Base-by-base conservation (phyloP, 2,329 filamentous ascomycete genomes). In the Leptoxyphium fumago region DNA sequence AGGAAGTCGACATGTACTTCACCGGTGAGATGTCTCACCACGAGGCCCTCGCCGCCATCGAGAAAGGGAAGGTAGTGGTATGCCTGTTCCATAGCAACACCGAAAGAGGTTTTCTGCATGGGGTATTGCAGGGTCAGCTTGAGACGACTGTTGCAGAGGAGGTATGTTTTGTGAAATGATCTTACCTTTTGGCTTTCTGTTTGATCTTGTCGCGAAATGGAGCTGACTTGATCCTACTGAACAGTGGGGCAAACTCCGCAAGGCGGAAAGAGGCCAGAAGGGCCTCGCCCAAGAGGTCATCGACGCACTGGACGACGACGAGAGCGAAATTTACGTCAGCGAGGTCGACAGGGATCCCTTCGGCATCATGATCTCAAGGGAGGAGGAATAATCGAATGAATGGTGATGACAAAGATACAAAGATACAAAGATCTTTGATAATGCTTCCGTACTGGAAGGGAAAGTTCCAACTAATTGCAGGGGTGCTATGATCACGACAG, bases 21-120 rank as follows among this genome's bases (percentile, higher is more conserved):
- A 96, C 86, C 0, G 91, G 91, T 1, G 91, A 98, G 67, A 76
- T 96, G 70, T 84, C 78, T 55, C 91, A 98, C 60, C 91, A 98
- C 60, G 86, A 91, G 50, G 87, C 89, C 2, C 73, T 98, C 46
- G 77, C 83, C 34, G 85, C 87, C 1, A 85, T 84, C 26, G 88
- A 95, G 67, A 75, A 80, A 46, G 88, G 88, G 1, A 80, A 80
- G 50, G 82, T 78, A 44, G 84, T 96, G 1, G 75, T 96, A 42
- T 82, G 81, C 36, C 72, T 94, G 40, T 94, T 94, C 55, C 91
- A 98, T 62, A 89, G 83, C 54, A 96, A 96, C 62, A 91, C 84
- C 0, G 91, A 98, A 68, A 71, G 91, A 30, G 80, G 78, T 0
- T 98, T 89, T 59, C 64, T 98, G 55, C 73, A 73, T 46, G 72